Evolutionary conservation across 1,284 basidiomycete species (phyloP).

Genomic region (Flammula alnicola): DNA sequence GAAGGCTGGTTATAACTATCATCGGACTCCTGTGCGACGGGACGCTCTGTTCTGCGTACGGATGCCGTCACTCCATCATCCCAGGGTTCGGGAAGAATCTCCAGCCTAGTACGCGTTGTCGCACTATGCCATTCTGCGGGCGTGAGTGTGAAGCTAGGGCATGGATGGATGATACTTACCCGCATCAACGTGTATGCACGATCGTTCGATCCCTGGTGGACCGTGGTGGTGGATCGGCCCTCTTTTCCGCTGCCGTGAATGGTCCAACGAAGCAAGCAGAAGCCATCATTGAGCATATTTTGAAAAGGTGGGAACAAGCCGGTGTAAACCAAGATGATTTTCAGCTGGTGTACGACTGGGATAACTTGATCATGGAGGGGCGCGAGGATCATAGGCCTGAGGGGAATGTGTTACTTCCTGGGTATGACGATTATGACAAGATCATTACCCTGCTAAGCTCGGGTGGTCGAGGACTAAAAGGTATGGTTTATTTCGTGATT

Average conservation of each 20-base stretch:
- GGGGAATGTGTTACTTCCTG: no score
- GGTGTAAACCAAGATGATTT: neutral
- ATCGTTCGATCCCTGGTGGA: conserved; percentile 4
- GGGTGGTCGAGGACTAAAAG: no score
- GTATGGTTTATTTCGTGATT: no score
- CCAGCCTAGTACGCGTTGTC: conserved; percentile 12
- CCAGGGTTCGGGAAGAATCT: conserved; percentile 4
- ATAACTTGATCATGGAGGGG: neutral
- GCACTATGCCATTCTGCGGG: conserved; percentile 12
- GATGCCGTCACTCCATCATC: conserved; percentile 6
- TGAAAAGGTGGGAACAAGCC: neutral
- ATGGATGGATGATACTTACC: conserved; percentile 15
- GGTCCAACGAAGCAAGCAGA: no score
- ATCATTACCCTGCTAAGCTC: no score
- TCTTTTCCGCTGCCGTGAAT: conserved; percentile 1
- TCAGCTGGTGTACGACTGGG: neutral
- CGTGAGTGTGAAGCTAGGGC: conserved; percentile 7
- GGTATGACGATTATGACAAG: no score
- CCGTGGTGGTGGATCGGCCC: neutral
- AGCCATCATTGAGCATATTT: neutral
- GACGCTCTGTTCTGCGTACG: conserved; percentile 3
- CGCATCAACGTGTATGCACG: conserved; percentile 15
- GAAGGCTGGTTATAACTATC: neutral
- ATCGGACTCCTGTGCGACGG: neutral
- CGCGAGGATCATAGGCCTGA: neutral